A percentile compares a stretch with the other conserved stretches of the same genome.
Evolutionary conservation across 768 basidiomycete species (phyloP).

Genomic region (Tylopilus balloui): DNA sequence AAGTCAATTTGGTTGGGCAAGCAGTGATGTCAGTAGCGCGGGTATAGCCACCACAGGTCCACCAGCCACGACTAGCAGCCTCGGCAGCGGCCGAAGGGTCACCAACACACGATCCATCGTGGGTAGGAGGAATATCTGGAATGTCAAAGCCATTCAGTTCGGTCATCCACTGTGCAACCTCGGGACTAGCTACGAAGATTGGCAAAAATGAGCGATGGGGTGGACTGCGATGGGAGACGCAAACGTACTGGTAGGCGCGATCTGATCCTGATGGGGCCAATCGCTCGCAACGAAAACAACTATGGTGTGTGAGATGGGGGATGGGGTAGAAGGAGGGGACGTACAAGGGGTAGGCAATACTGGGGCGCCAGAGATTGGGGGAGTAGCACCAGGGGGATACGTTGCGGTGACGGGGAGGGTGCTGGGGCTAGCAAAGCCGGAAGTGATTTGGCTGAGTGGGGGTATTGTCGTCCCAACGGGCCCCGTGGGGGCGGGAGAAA

Average conservation of each 20-base stretch:
- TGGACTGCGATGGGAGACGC: neutral
- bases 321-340: slow-evolving; percentile 8
- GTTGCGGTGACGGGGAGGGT: slow-evolving; percentile 49
- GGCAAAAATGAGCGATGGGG: neutral
- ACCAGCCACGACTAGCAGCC: slow-evolving; percentile 74
- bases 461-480: slow-evolving; percentile 47
- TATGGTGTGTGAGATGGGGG: slow-evolving; percentile 19
- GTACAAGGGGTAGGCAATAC: slow-evolving; percentile 60
- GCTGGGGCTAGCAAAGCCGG: slow-evolving; percentile 56
- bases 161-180: slow-evolving; percentile 72
- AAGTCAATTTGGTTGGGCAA: slow-evolving; percentile 65
- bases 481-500: slow-evolving; percentile 23
- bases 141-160: slow-evolving; percentile 70
- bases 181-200: slow-evolving; percentile 20
- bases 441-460: slow-evolving; percentile 53
- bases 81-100: slow-evolving; percentile 54
- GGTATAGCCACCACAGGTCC: slow-evolving; percentile 80
- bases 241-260: slow-evolving; percentile 55
- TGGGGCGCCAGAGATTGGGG: slow-evolving; percentile 64
- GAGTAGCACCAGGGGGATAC: slow-evolving; percentile 53
- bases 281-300: slow-evolving; percentile 42
- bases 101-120: slow-evolving; percentile 62
- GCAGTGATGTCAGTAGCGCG: slow-evolving; percentile 55
- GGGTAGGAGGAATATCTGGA: slow-evolving; percentile 58
- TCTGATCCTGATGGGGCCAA: slow-evolving; percentile 62